Percentiles rank a stretch among this genome's conserved stretches.
phyloP scores from a whole-genome alignment of 2,329 filamentous ascomycete species.

The Penicillium sumatraense region DNA sequence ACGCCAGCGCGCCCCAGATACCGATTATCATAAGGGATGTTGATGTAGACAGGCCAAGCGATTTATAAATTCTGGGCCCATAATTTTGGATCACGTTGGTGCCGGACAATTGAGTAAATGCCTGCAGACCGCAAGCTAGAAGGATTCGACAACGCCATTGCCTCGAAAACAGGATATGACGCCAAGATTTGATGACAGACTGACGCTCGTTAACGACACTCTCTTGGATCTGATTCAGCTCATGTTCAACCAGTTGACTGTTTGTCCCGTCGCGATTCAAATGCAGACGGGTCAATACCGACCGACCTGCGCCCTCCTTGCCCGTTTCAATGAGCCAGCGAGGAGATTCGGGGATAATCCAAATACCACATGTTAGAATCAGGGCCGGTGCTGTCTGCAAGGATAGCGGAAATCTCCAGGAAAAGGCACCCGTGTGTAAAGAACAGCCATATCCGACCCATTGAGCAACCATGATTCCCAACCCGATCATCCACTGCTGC shows the following conservation, averaged over 20 bases:
- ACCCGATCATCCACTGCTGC: slow-evolving; percentile 52
- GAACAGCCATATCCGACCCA: slow-evolving; percentile 57
- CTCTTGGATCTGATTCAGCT: slow-evolving; percentile 48
- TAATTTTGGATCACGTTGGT: slow-evolving; percentile 55
- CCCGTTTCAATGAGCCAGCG: slow-evolving; percentile 46
- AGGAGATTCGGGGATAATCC: slow-evolving; percentile 40
- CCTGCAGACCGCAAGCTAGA: slow-evolving; percentile 54
- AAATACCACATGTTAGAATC: slow-evolving; percentile 39
- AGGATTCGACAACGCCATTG: slow-evolving; percentile 53
- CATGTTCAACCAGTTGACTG: slow-evolving; percentile 42
- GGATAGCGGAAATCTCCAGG: slow-evolving; percentile 42
- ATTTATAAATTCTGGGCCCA: slow-evolving; percentile 49
- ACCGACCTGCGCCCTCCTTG: slow-evolving; percentile 37
- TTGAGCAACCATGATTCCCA: slow-evolving; percentile 50
- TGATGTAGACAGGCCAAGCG: slow-evolving; percentile 50
- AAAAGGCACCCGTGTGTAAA: slow-evolving; percentile 34
- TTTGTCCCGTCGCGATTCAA: slow-evolving; percentile 36
- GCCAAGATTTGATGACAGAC: slow-evolving; percentile 44
- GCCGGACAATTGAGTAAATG: slow-evolving; percentile 54
- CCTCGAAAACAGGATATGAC: slow-evolving; percentile 47
- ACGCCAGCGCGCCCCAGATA: slow-evolving; percentile 55
- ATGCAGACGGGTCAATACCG: slow-evolving; percentile 38
- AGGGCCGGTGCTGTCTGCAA: slow-evolving; percentile 47
- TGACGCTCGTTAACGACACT: slow-evolving; percentile 44
- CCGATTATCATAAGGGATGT: slow-evolving; percentile 57